Percentiles rank a stretch among this genome's conserved stretches.
phyloP scores from a whole-genome alignment of 805 yeast genomes.

The Candida hispaniensis region DNA sequence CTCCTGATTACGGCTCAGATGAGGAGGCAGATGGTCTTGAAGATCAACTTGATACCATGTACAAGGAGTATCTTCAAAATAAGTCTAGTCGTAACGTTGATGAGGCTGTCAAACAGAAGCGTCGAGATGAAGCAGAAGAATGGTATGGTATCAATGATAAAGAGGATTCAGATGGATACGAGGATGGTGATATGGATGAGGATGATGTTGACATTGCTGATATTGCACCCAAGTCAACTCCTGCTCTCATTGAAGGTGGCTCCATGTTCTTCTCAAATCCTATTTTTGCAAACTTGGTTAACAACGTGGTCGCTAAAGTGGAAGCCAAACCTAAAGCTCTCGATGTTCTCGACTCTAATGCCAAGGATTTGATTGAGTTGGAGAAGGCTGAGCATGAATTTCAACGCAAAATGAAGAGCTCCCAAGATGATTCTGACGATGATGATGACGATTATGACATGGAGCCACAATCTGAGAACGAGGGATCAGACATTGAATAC shows the following conservation, averaged over 20 bases:
- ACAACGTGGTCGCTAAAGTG: conserved; percentile 7
- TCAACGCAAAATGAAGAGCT: conserved; percentile 2
- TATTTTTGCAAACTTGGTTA: conserved; percentile 11
- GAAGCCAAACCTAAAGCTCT: conserved; percentile 15
- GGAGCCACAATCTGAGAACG: conserved; percentile 20
- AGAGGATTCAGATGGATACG: conserved; percentile 20
- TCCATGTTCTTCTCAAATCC: conserved; percentile 14
- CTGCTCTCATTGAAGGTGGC: background rate
- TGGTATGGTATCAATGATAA: conserved; percentile 34
- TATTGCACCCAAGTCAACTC: background rate
- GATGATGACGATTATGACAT: conserved; percentile 23
- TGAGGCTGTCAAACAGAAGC: conserved; percentile 40
- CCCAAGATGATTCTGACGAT: conserved; percentile 16
- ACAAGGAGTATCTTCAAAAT: conserved; percentile 47
- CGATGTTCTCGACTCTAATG: conserved; percentile 6
- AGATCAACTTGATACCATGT: conserved; percentile 74
- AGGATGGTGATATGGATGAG: conserved; percentile 19
- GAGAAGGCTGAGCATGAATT: conserved; percentile 9
- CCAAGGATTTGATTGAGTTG: conserved; percentile 12
- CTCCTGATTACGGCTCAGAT: conserved; percentile 28
- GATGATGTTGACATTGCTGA: conserved; percentile 17
- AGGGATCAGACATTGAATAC: conserved; percentile 27
- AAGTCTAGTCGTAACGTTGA: conserved; percentile 36
- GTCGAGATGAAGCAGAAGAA: conserved; percentile 39
- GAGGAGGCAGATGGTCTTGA: conserved; percentile 51